Conservation (phyloP, 2,329 filamentous ascomycete genomes). For the Fusarium xyrophilum region DNA sequence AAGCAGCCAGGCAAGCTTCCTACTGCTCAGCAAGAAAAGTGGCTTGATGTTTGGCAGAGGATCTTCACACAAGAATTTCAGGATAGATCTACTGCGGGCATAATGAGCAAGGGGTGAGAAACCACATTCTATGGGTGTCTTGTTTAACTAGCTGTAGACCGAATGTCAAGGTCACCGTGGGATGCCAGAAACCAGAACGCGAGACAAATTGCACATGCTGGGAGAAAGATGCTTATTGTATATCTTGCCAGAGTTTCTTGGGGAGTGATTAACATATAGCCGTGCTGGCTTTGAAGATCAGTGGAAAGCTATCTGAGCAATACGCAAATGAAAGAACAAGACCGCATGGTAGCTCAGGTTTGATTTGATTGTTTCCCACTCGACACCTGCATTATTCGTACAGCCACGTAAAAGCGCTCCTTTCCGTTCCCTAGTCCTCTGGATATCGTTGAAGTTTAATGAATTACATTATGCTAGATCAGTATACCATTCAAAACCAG, state of each 20-base stretch:
- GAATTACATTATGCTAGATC: slow-evolving; percentile 34
- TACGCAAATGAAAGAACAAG: neutral
- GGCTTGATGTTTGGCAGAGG: slow-evolving; percentile 76
- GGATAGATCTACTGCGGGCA: slow-evolving; percentile 40
- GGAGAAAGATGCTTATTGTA: neutral
- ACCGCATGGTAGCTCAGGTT: neutral
- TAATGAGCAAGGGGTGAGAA: slow-evolving; percentile 42
- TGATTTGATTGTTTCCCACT: neutral
- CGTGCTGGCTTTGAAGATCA: neutral
- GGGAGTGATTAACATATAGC: neutral
- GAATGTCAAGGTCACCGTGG: neutral
- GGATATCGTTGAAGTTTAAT: slow-evolving; percentile 30
- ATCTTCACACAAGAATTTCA: slow-evolving; percentile 67
- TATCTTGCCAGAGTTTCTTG: neutral
- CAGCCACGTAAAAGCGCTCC: neutral
- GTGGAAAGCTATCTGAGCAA: neutral
- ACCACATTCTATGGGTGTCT: neutral
- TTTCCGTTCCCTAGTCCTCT: neutral
- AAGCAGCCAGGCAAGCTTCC: slow-evolving; percentile 68
- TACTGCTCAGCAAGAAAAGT: slow-evolving; percentile 72
- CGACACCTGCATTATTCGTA: slow-evolving; percentile 3
- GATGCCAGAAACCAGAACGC: neutral
- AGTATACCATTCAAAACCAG: slow-evolving; percentile 9
- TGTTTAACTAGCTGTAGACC: neutral
- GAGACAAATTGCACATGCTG: neutral